Evolutionary conservation across 192 early-diverging fungal species (phyloP).

Genomic region (Entomortierella lignicola): DNA sequence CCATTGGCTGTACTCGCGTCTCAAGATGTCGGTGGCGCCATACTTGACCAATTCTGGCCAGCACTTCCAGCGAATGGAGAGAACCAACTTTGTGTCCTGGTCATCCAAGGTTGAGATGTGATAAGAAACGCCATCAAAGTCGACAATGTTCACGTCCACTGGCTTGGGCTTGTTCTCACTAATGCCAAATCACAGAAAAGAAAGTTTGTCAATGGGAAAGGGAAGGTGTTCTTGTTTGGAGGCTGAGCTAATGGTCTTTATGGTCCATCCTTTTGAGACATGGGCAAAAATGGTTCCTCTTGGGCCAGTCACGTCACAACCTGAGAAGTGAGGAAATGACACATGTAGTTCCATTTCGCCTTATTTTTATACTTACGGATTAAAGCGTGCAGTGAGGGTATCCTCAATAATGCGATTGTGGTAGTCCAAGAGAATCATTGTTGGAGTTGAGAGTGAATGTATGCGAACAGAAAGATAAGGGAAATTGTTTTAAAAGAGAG

Average conservation of each 20-base stretch:
- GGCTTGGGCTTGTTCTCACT: slow-evolving; percentile 72
- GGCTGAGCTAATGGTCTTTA: too few relatives aligned
- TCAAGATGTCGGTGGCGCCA: slow-evolving; percentile 87
- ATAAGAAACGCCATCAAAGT: slow-evolving; percentile 98
- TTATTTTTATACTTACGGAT: slow-evolving; percentile 51
- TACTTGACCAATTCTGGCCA: slow-evolving; percentile 81
- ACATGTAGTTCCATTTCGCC: not conserved
- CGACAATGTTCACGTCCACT: slow-evolving; percentile 86
- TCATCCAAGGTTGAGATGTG: slow-evolving; percentile 74
- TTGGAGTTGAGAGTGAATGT: slow-evolving; percentile 3
- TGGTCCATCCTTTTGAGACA: not conserved
- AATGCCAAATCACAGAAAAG: not conserved
- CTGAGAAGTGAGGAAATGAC: not conserved
- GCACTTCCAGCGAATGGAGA: slow-evolving; percentile 91
- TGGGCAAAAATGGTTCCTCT: not conserved
- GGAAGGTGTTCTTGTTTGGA: too few relatives aligned
- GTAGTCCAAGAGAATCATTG: slow-evolving; percentile 73
- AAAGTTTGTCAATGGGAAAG: too few relatives aligned
- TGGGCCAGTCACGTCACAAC: slow-evolving; percentile 51
- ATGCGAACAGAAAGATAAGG: not conserved
- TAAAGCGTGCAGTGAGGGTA: slow-evolving; percentile 62
- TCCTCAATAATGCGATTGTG: slow-evolving; percentile 72
- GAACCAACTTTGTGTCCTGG: slow-evolving; percentile 63
- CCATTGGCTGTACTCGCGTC: slow-evolving; percentile 86
- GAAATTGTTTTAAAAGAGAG: not conserved